Evolutionary conservation across 495 filamentous ascomycete species (phyloP), one percentile per base, ranked within the genome.

Genomic region (Penicillium atrosanguineum): DNA sequence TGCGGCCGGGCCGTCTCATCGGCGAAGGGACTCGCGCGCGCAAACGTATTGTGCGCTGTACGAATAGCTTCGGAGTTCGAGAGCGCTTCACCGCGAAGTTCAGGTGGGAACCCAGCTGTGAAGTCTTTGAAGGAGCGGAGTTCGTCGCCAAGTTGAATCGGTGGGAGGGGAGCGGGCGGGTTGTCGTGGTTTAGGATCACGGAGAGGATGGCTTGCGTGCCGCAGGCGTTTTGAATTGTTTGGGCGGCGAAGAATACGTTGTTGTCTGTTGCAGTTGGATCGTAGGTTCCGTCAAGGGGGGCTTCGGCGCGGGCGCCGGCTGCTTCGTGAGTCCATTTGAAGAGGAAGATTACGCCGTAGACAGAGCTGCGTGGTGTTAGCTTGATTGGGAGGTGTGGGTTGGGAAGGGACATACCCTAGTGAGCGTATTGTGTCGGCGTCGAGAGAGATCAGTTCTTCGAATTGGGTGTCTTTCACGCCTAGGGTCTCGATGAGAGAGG

Each of bases 221-320:
- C 94, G 77, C 94, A 99, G 23, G 94, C 94, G 76, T 99, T 99
- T 76, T 97, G 94, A 71, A 99, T 99, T 1, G 93, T 97, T 74
- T 99, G 94, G 12, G 87, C 85, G 3, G 94, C 94, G 76, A 99
- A 99, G 80, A 96, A 99, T 61, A 97, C 74, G 48, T 78, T 76
- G 57, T 90, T 83, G 4, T 86, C 73, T 43, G 62, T 48, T 1
- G 91, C 88, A 11, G 76, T 79, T 52, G 77, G 73, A 74, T 96
- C 93, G 72, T 89, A 95, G 41, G 70, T 78, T 45, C 94, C 92
- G 68, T 96, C 88, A 37, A 77, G 69, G 38, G 89, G 87, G 19
- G 82, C 79, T 50, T 85, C 80, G 51, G 76, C 70, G 38, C 73
- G 65, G 41, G 79, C 77, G 60, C 82, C 81, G 48, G 81, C 82